Percentiles rank a stretch among this genome's conserved stretches.
These are phyloP conservation scores for Dactylorhiza incarnata DNA, from an alignment of 106 monocot genomes.

Conservation along the genomic window DNA sequence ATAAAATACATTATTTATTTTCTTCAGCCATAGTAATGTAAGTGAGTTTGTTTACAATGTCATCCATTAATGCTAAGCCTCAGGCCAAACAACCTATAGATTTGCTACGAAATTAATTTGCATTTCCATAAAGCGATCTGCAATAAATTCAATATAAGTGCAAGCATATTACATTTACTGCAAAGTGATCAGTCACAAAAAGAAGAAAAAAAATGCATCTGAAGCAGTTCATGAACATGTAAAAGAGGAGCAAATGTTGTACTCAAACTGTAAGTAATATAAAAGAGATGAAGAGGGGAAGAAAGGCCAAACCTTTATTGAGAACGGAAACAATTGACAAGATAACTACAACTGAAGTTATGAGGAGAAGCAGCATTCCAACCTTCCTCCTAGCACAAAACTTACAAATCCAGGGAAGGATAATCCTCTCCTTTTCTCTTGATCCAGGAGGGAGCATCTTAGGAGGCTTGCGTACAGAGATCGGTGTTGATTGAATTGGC, in stretches of 20 bases:
- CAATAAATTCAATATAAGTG: too few species aligned
- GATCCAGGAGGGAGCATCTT: conserved; percentile 20
- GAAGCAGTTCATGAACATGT: not conserved
- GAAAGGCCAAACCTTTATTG: conserved; percentile 22
- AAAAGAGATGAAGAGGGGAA: not conserved
- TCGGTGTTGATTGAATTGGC: conserved; percentile 11
- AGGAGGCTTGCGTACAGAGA: conserved; percentile 5
- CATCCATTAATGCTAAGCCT: too few species aligned
- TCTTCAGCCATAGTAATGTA: too few species aligned
- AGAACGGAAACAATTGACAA: conserved; percentile 21
- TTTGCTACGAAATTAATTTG: too few species aligned
- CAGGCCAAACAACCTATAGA: too few species aligned
- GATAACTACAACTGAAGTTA: conserved; percentile 25
- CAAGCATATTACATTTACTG: too few species aligned
- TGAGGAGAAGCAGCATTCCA: conserved; percentile 33
- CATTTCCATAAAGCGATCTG: too few species aligned
- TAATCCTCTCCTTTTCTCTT: conserved; percentile 23
- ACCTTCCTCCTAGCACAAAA: conserved; percentile 24
- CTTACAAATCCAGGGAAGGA: conserved; percentile 26
- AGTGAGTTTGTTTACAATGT: not conserved
- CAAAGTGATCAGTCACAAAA: too few species aligned
- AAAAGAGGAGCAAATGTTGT: not conserved
- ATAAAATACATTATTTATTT: not conserved
- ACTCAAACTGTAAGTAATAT: not conserved
- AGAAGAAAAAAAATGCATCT: too few species aligned